Evolutionary conservation across 2,329 filamentous ascomycete genomes (phyloP).

Genomic region (Trichoderma sp.): DNA sequence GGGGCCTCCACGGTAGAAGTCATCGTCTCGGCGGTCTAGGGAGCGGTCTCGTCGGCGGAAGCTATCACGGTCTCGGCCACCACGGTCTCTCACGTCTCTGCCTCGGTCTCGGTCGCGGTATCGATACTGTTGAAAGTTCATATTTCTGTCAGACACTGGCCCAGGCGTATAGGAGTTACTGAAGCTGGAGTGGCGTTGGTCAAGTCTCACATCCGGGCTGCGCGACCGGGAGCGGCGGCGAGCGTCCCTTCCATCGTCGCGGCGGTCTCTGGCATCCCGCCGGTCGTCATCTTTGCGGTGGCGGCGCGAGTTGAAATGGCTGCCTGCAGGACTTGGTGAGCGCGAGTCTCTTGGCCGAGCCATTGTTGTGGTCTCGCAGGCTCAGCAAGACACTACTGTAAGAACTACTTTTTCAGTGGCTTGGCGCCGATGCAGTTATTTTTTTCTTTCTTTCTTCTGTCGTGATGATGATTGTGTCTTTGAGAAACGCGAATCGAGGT

Average conservation of each 20-base stretch:
- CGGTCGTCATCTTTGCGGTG: constrained; percentile 64
- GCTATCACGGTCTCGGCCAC: constrained; percentile 51
- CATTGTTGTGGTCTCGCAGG: constrained; percentile 52
- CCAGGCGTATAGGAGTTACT: constrained; percentile 18
- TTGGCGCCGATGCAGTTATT: constrained; percentile 25
- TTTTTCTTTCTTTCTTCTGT: constrained; percentile 1
- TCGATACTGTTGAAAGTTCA: constrained; percentile 53
- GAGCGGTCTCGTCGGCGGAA: constrained; percentile 72
- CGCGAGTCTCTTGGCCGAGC: constrained; percentile 69
- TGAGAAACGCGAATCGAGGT: constrained; percentile 19
- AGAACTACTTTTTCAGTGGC: constrained; percentile 42
- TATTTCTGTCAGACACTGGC: constrained; percentile 46
- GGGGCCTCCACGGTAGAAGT: constrained; percentile 63
- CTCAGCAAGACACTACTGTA: constrained; percentile 47
- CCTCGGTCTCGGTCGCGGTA: constrained; percentile 55
- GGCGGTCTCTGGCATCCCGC: constrained; percentile 53
- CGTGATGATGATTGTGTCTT: neutral
- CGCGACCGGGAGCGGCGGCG: constrained; percentile 63
- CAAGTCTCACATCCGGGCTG: constrained; percentile 62
- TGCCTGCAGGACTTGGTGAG: constrained; percentile 95
- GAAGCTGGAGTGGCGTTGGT: constrained; percentile 21
- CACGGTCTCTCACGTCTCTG: constrained; percentile 60
- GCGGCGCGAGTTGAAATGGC: constrained; percentile 73
- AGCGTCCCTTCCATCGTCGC: constrained; percentile 53
- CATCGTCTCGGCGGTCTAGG: constrained; percentile 66